Evolutionary conservation across 352 stramenopile genomes (phyloP), one percentile per base, ranked within the genome.

Genomic region (Globisporangium ultimum): DNA sequence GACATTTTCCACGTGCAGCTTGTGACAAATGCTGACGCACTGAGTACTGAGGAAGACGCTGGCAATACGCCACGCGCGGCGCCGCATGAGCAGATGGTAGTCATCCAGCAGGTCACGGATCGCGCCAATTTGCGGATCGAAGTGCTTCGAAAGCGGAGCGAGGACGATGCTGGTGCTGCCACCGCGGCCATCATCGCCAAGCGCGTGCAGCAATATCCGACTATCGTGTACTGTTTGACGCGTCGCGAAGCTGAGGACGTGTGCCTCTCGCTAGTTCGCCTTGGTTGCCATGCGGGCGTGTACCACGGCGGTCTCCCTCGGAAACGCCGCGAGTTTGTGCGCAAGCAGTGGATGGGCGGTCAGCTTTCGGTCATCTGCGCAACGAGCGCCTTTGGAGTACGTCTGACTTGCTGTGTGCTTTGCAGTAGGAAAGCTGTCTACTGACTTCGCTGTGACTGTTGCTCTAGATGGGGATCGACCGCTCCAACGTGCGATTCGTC

Each of bases 201-300:
- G 2, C 64, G 66, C 45, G 71, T 87, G 3, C 54, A 54, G 8
- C 57, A 61, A 3, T 62, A 68, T 1, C 61, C 80, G 3, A 72
- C 80, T 0, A 84, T 93, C 45, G 82, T 93, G 7, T 93, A 89
- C 59, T 90, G 83, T 18, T 70, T 93, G 55, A 89, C 84, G n/a
- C 70, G 72, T 1, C 81, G 76, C 10, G 81, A 93, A 55, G 81
- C 81, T 0, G 84, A 91, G 36, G 60, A 84, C 8, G 61, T 77
- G 12, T 87, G 80, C 36, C 57, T 87, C 10, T 63, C 67, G 22
- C 70, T 93, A 6, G 71, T 87, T 22, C 72, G 73, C 2, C 6
- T 71, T 1, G 84, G 84, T 15, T 80, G 71, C 40, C 68, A 64
- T 28, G 81, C 84, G 0, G 81, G 83, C 11, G 79, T 90, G 7